Percentiles rank a stretch among this genome's conserved stretches.
Conservation (phyloP, 768 basidiomycete genomes). For the Imleria badia region DNA sequence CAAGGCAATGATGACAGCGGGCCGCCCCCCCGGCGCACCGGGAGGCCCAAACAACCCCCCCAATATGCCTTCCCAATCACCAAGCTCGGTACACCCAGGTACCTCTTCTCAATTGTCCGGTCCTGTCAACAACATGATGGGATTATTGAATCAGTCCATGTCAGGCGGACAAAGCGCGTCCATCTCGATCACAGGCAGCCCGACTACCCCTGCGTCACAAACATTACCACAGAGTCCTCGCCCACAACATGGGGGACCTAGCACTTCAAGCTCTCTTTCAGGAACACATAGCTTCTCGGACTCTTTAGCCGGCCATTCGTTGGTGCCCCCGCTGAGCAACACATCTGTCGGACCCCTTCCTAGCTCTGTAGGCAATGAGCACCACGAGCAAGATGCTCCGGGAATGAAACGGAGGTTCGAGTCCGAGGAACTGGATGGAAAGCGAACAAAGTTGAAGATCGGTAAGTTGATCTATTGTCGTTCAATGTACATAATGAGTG, state of each 20-base stretch:
- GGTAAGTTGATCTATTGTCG: constrained; percentile 43
- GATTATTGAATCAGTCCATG: constrained; percentile 25
- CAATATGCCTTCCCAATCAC: constrained; percentile 16
- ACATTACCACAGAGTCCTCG: constrained; percentile 33
- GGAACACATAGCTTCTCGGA: constrained; percentile 28
- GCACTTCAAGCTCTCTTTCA: constrained; percentile 21
- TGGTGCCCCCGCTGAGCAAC: constrained; percentile 11
- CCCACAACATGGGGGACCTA: constrained; percentile 24
- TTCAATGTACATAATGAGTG: constrained; percentile 26
- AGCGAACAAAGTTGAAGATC: constrained; percentile 71
- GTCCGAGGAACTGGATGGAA: constrained; percentile 61
- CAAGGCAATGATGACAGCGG: constrained; percentile 46
- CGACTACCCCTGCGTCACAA: constrained; percentile 25
- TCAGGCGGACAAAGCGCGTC: constrained; percentile 19
- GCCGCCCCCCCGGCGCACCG: constrained; percentile 29
- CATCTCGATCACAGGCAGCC: constrained; percentile 24
- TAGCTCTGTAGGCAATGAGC: constrained; percentile 17
- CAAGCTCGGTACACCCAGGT: constrained; percentile 10
- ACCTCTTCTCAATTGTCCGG: constrained; percentile 22
- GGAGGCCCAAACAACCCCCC: constrained; percentile 15
- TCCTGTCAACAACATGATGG: constrained; percentile 24
- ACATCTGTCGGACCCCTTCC: constrained; percentile 12
- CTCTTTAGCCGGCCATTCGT: constrained; percentile 21
- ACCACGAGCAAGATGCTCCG: constrained; percentile 59
- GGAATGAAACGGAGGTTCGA: constrained; percentile 73